Percentiles rank a stretch among this genome's conserved stretches.
phyloP scores from a whole-genome alignment of 108 stramenopile genomes.

The Nitzschia inconspicua region DNA sequence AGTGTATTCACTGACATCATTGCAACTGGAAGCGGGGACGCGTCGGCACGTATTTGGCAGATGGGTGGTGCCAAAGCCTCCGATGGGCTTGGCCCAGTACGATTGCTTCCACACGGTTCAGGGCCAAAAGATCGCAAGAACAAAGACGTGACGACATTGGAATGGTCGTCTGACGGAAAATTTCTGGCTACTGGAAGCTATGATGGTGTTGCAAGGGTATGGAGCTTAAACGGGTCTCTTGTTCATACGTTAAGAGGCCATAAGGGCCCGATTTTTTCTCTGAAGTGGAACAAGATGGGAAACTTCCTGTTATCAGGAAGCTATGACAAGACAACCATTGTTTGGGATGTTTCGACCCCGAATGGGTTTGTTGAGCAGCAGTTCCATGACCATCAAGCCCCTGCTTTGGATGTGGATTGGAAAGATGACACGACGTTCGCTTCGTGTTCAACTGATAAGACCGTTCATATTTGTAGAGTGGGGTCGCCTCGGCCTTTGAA shows the following conservation, averaged over 20 bases:
- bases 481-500: conserved; percentile 54
- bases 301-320: conserved; percentile 89
- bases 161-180: conserved; percentile 92
- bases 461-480: conserved; percentile 87
- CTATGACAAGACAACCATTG: conserved; percentile 94
- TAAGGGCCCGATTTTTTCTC: conserved; percentile 92
- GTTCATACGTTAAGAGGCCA: conserved; percentile 85
- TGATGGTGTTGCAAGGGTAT: conserved; percentile 94
- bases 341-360: conserved; percentile 85
- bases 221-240: conserved; percentile 79
- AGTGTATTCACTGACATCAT: conserved; percentile 85
- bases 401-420: conserved; percentile 96
- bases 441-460: conserved; percentile 94
- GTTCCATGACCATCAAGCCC: conserved; percentile 85
- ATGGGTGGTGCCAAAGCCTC: conserved; percentile 68
- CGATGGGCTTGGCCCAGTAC: conserved; percentile 60
- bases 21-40: conserved; percentile 93
- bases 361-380: conserved; percentile 82
- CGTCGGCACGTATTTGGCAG: conserved; percentile 91
- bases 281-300: conserved; percentile 94
- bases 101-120: conserved; percentile 81
- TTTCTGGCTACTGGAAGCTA: conserved; percentile 92
- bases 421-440: conserved; percentile 92
- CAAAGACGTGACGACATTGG: conserved; percentile 94
- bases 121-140: conserved; percentile 83